These are phyloP conservation scores for Phialophora expanda DNA, from an alignment of 2,329 filamentous ascomycete genomes.

Conservation along the genomic window DNA sequence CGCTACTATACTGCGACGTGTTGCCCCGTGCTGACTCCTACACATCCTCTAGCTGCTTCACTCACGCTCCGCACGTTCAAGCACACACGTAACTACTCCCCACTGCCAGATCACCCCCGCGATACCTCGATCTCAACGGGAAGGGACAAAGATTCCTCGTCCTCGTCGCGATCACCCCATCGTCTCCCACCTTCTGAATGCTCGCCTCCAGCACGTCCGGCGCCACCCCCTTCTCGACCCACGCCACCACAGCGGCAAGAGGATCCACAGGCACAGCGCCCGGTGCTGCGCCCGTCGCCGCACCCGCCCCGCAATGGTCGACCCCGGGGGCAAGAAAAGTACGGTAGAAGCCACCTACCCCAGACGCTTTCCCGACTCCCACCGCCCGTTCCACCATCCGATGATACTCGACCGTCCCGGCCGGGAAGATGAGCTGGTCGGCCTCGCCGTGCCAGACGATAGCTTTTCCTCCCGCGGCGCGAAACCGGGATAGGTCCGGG, in stretches of 20 bases:
- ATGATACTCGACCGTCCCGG: constrained; percentile 7
- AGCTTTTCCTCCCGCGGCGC: constrained; percentile 5
- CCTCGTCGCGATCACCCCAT: constrained; percentile 3
- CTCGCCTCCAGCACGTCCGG: constrained; percentile 8
- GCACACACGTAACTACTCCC: constrained; percentile 12
- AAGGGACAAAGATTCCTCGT: constrained; percentile 12
- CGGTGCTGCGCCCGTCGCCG: background rate
- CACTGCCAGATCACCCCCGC: background rate
- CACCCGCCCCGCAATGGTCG: constrained; percentile 12
- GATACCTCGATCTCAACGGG: constrained; percentile 4
- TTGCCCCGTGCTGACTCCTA: too few species aligned
- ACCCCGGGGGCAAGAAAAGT: constrained; percentile 12
- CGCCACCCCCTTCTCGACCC: constrained; percentile 5
- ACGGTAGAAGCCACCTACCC: constrained; percentile 10
- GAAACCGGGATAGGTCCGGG: constrained; percentile 9
- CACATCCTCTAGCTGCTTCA: background rate
- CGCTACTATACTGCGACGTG: too few species aligned
- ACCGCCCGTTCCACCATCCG: background rate
- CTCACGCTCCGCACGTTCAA: background rate
- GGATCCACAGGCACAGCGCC: constrained; percentile 10
- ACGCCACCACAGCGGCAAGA: constrained; percentile 10
- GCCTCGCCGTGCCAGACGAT: constrained; percentile 16
- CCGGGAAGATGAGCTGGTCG: constrained; percentile 15
- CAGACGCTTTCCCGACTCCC: background rate
- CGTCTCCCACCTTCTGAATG: background rate